Conservation (phyloP, 805 yeast genomes). For the Saccharomycopsis sp. region DNA sequence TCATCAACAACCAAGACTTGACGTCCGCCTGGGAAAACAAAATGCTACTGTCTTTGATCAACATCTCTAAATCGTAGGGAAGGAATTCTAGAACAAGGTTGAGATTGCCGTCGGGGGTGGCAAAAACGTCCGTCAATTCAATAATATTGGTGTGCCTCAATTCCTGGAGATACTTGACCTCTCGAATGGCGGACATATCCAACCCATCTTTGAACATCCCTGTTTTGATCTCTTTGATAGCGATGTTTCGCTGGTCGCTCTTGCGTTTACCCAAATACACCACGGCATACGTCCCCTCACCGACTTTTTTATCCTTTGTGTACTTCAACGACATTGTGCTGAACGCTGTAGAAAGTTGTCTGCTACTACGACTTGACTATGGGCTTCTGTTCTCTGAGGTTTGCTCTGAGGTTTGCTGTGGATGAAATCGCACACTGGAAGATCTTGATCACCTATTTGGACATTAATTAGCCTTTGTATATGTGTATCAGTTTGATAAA, state of each 20-base stretch:
- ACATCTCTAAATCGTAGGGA: slow-evolving; percentile 85
- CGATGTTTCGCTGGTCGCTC: slow-evolving; percentile 54
- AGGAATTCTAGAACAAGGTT: slow-evolving; percentile 89
- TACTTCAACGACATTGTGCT: slow-evolving; percentile 23
- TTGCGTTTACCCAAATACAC: slow-evolving; percentile 77
- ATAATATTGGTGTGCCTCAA: slow-evolving; percentile 73
- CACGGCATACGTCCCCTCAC: slow-evolving; percentile 98
- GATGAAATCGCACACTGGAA: too few species aligned
- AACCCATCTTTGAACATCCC: slow-evolving; percentile 93
- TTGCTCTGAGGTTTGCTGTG: slow-evolving; percentile 2
- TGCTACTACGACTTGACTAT: slow-evolving; percentile 27
- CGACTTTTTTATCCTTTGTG: slow-evolving; percentile 72
- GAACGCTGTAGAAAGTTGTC: too few species aligned
- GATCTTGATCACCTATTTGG: too few species aligned
- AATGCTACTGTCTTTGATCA: slow-evolving; percentile 72
- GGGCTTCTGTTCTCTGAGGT: slow-evolving; percentile 18
- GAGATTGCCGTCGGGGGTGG: slow-evolving; percentile 51
- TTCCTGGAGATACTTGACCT: slow-evolving; percentile 83
- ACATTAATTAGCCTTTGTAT: too few species aligned
- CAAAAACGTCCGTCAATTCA: slow-evolving; percentile 82
- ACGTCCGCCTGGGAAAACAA: slow-evolving; percentile 81
- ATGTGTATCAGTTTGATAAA: too few species aligned
- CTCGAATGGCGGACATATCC: slow-evolving; percentile 96
- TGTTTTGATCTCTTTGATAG: slow-evolving; percentile 92
- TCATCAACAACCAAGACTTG: slow-evolving; percentile 92